Evolutionary conservation across 177 flowering plant species (phyloP).

Genomic region (Tripterygium wilfordii): DNA sequence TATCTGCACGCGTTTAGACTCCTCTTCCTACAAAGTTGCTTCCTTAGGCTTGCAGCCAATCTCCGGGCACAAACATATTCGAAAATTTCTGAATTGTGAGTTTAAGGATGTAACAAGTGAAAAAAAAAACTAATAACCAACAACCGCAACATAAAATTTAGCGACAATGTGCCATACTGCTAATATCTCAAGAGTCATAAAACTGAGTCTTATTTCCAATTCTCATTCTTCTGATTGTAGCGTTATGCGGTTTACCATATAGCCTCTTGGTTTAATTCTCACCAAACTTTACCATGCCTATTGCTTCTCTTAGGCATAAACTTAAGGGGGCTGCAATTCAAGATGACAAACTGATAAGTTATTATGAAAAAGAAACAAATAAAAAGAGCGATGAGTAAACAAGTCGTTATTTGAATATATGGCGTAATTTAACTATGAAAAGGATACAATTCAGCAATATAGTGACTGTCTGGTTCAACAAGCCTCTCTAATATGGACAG

Average conservation of each 20-base stretch:
- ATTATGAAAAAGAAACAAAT: not conserved
- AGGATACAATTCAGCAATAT: slow-evolving; percentile 96
- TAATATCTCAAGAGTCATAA: too few species aligned
- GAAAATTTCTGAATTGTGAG: slow-evolving; percentile 61
- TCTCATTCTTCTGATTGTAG: too few species aligned
- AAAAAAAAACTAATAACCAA: too few species aligned
- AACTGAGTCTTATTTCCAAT: too few species aligned
- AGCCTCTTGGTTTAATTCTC: too few species aligned
- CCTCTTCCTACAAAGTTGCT: slow-evolving; percentile 95
- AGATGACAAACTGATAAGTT: too few species aligned
- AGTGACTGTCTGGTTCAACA: slow-evolving; percentile 87
- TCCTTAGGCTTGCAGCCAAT: slow-evolving; percentile 69
- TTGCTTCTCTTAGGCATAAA: too few species aligned
- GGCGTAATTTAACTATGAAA: slow-evolving; percentile 1
- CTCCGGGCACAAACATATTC: slow-evolving; percentile 83
- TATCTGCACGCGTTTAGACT: slow-evolving; percentile 65
- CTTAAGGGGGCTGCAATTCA: too few species aligned
- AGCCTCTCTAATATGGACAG: slow-evolving; percentile 65
- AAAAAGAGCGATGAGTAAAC: not conserved
- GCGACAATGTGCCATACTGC: too few species aligned
- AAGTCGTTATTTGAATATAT: not conserved
- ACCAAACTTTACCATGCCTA: too few species aligned
- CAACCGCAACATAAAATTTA: too few species aligned
- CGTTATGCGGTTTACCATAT: too few species aligned
- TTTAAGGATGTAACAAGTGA: slow-evolving; percentile 33